Percentiles rank a stretch among this genome's conserved stretches.
Evolutionary conservation across 805 yeast genomes (phyloP).

Genomic region (Saccharomyces eubayanus): DNA sequence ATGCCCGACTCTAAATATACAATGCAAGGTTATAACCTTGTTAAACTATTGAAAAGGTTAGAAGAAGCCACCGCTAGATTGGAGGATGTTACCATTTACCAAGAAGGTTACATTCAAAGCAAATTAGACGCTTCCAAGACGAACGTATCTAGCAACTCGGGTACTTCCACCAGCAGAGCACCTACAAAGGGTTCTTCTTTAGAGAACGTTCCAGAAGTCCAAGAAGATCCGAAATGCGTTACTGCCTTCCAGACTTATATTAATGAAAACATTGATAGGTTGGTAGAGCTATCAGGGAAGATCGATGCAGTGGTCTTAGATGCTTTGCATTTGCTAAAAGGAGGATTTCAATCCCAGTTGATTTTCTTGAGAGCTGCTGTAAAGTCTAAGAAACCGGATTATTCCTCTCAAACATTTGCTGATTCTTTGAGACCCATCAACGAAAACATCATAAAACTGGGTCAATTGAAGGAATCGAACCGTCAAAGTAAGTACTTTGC

Average conservation of each 20-base stretch:
- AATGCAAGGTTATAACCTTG: constrained; percentile 76
- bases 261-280: constrained; percentile 47
- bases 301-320: constrained; percentile 44
- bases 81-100: constrained; percentile 79
- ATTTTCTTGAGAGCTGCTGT: constrained; percentile 51
- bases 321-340: constrained; percentile 40
- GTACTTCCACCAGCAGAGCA: neutral
- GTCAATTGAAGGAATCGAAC: constrained; percentile 63
- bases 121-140: constrained; percentile 15
- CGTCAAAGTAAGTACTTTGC: constrained; percentile 57
- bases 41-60: constrained; percentile 70
- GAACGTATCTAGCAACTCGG: neutral
- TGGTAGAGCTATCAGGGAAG: constrained; percentile 35
- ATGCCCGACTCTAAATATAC: constrained; percentile 18
- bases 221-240: constrained; percentile 37
- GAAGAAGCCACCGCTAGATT: constrained; percentile 91
- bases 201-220: constrained; percentile 7
- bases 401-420: constrained; percentile 43
- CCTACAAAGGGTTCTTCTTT: constrained; percentile 7
- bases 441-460: constrained; percentile 47
- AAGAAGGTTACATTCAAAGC: constrained; percentile 45
- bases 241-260: constrained; percentile 49
- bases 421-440: constrained; percentile 64
- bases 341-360: constrained; percentile 50
- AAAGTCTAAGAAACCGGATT: constrained; percentile 57